phyloP scores from a whole-genome alignment of 768 basidiomycete genomes.

The Collybia sp. region DNA sequence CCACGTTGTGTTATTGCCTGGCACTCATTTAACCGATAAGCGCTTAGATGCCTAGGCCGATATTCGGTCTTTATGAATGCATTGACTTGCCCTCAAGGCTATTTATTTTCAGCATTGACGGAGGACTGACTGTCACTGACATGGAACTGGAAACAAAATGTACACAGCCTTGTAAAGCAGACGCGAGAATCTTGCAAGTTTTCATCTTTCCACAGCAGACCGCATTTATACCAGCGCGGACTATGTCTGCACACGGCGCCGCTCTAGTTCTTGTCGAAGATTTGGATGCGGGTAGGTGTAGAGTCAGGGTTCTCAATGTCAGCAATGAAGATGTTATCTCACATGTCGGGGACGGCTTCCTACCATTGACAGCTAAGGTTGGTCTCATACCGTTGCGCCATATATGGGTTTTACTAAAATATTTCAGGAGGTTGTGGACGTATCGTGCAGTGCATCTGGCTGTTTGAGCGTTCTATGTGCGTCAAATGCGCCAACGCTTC shows the following conservation, averaged over 20 bases:
- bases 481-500: slow-evolving; percentile 11
- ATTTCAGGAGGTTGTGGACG: slow-evolving; percentile 28
- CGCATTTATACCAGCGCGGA: slow-evolving; percentile 20
- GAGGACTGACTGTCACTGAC: slow-evolving; percentile 25
- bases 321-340: slow-evolving; percentile 25
- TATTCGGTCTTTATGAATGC: slow-evolving; percentile 22
- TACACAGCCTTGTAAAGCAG: slow-evolving; percentile 11
- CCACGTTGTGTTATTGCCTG: neutral
- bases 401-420: slow-evolving; percentile 3
- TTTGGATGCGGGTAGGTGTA: slow-evolving; percentile 16
- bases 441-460: slow-evolving; percentile 44
- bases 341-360: slow-evolving; percentile 19
- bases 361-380: slow-evolving; percentile 28
- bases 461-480: slow-evolving; percentile 46
- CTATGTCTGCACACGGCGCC: slow-evolving; percentile 14
- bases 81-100: slow-evolving; percentile 17
- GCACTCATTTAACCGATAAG: slow-evolving; percentile 11
- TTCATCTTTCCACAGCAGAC: slow-evolving; percentile 24
- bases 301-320: slow-evolving; percentile 24
- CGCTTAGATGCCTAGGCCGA: slow-evolving; percentile 37
- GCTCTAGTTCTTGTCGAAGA: slow-evolving; percentile 18
- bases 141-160: slow-evolving; percentile 18
- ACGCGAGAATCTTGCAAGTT: slow-evolving; percentile 4
- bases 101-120: slow-evolving; percentile 24
- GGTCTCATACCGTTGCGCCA: neutral